Evolutionary conservation across 345 rosid genomes (phyloP), one percentile per base, ranked within the genome.

Genomic region (Raphanus raphanistrum): DNA sequence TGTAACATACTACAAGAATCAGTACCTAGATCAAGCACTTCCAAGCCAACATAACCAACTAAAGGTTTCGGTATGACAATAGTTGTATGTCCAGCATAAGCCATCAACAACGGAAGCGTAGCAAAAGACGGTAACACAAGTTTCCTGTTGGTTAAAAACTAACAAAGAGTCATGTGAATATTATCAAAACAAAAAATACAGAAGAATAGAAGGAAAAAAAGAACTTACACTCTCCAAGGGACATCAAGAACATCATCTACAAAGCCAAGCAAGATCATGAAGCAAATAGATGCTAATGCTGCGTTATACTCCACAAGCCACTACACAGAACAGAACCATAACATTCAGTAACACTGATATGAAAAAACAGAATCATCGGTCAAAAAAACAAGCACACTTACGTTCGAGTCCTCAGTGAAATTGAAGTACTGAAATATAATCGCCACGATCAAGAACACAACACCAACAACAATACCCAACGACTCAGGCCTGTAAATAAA

Each of bases 241-340:
- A 95, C 86, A 87, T 91, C 96, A 77, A 92, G 91, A 74, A 95
- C 99, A 79, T 95, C 98, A 78, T 95, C 99, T 59, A 89, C 88
- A 75, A 92, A 93, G 43, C 98, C 99, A 70, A 95, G 98, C 84
- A 95, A 86, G 79, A 85, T 89, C 98, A 95, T 95, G 87, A 92
- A 93, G 88, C 98, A 93, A 55, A 95, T 91, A 78, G 92, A 94
- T 67, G 94, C 96, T 41, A 93, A 75, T 33, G 97, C 98, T 50
- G 97, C 99, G 84, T 91, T 91, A 79, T 93, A 96, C 90, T 91
- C 98, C 7, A 92, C 96, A 78, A 96, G 96, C 98, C 99, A 96
- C 97, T 96, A 74, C 85, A 85, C 50, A 70, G 61, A 80, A 36
- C 74, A 60, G 0, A 71, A 10, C 0, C 72, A 17, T 5, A 32